Evolutionary conservation across 106 monocot species (phyloP), one percentile per base, ranked within the genome.

Genomic region (Narthecium ossifragum): DNA sequence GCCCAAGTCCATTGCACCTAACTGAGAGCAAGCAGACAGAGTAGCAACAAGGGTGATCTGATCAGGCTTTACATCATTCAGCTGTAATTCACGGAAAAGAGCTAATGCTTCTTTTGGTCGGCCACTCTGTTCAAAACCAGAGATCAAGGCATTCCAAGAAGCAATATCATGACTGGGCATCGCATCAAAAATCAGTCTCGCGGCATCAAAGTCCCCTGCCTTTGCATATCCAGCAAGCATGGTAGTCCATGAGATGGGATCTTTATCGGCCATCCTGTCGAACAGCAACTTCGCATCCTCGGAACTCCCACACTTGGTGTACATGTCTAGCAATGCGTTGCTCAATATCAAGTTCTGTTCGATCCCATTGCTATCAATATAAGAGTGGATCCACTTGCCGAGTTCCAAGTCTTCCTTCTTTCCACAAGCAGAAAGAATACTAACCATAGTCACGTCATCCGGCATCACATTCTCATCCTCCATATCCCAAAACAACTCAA

Each of bases 291-390:
- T 38, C 0, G 85, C 78, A 23, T 86, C 74, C 12, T 38, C 67
- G 26, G 74, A 47, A 46, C 74, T 64, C 30, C 68, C 71, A 32
- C 80, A 81, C 45, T 81, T 86, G 6, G 62, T 48, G 25, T 74
- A 78, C 81, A 86, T 74, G 24, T 81, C 68, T 3, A 86, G 68
- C 54, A 81, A 18, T 0, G 85, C 85, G 31, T 80, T 85, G 31
- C 31, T 41, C 48, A 79, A 39, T 34, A 76, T 69, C 57, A 85
- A 62, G 40, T 55, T 31, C 45, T 66, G 34, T 2, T 22, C 6
- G 4, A 75, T 65, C 0, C 26, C 55, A 21, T 45, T 60, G 13
- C 17, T 26, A 1, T 61, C 32, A 30, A 72, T 69, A 47, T 69
- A 80, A 22, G 53, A 51, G 55, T 76, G 73, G n/a, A 85, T 10